These are phyloP conservation scores for Vigna hirtella DNA, from an alignment of 306 rosid genomes.

Conservation along the genomic window DNA sequence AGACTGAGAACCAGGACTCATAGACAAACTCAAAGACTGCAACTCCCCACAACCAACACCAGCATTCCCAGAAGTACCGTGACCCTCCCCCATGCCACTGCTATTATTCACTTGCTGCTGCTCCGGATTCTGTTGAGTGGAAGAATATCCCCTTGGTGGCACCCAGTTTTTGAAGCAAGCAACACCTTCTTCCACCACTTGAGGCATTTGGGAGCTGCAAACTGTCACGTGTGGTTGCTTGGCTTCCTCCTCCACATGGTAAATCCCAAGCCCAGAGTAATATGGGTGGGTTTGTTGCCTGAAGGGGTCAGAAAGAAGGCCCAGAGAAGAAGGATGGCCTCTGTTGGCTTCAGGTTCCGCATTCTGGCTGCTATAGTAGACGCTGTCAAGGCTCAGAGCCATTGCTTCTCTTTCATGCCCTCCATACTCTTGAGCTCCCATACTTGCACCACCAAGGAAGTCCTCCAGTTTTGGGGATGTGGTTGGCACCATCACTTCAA, in stretches of 20 bases:
- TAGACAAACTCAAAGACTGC: conserved; percentile 68
- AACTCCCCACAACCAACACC: conserved; percentile 61
- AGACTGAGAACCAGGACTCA: conserved; percentile 90
- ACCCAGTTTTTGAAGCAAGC: conserved; percentile 60
- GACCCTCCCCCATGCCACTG: conserved; percentile 38
- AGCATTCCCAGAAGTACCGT: conserved; percentile 54
- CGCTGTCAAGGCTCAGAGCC: conserved; percentile 78
- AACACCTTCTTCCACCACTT: conserved; percentile 43
- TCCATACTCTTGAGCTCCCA: conserved; percentile 63
- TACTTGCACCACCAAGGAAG: conserved; percentile 77
- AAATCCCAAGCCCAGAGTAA: conserved; percentile 59
- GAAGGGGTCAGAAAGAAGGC: conserved; percentile 49
- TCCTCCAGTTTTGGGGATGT: conserved; percentile 89
- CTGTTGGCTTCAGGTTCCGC: conserved; percentile 47
- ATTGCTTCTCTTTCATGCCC: conserved; percentile 71
- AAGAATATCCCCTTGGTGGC: conserved; percentile 50
- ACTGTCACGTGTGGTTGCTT: conserved; percentile 53
- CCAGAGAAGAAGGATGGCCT: conserved; percentile 46
- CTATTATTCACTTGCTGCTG: conserved; percentile 56
- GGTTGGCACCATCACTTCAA: conserved; percentile 64
- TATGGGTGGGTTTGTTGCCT: conserved; percentile 53
- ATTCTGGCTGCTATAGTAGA: conserved; percentile 61
- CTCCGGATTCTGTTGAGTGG: conserved; percentile 47
- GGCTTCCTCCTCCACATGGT: conserved; percentile 51
- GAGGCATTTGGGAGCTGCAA: conserved; percentile 51